Evolutionary conservation across 345 rosid species (phyloP), one percentile per base, ranked within the genome.

Genomic region (Gossypioides kirkii): DNA sequence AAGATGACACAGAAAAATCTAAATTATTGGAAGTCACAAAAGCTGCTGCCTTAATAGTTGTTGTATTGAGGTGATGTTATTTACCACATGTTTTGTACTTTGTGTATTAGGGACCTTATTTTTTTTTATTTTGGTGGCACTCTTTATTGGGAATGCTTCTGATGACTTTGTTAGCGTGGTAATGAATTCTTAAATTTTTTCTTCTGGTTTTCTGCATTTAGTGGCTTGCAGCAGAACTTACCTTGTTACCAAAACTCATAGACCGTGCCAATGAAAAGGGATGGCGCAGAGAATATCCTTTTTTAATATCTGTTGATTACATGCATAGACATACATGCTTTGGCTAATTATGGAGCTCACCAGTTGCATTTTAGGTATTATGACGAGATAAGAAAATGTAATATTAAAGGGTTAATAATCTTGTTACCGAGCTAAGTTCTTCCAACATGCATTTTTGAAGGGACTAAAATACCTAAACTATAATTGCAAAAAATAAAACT

Each of bases 211-310:
- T 72, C 13, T 72, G 60, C 10, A 13, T 22, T 25, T 47, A 94
- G 98, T 88, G 97, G 97, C 79, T 94, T 78, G 79, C 69, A 25
- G 76, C 81, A 59, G 92, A 94, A 85, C 80, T 88, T 74, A 81
- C 77, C 64, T 69, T 80, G 80, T 77, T 94, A 75, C 79, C 87
- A 74, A 85, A 78, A 72, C 88, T 76, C 46, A 91, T 94, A 73
- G 85, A 83, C 73, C 87, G 77, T 77, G 94, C 97, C 76, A 94
- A 84, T 80, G 96, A 91, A 79, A 91, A 94, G 82, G 97, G 98
- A 65, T 87, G 90, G 96, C 91, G 93, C 65, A 87, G 76, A 88
- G 98, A 94, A 94, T 94, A 94, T 94, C 96, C 96, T 91, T 87
- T 74, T 41, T 3, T 75, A 58, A 11, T 73, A 23, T 78, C 20